phyloP scores from a whole-genome alignment of 345 rosid genomes.

The Pugionium cornutum region DNA sequence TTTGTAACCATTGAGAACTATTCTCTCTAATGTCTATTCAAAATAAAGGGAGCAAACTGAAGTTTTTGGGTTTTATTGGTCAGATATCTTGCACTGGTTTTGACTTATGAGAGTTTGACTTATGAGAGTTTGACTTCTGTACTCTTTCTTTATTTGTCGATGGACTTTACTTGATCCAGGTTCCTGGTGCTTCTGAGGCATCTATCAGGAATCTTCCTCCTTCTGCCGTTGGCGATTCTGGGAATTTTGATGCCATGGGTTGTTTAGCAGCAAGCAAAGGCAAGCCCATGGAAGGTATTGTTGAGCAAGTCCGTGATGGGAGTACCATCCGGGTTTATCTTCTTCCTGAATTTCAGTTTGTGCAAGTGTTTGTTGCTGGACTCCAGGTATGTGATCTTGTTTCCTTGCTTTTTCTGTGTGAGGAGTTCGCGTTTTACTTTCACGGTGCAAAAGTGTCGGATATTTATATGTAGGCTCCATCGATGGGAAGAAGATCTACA shows the following conservation, averaged over 20 bases:
- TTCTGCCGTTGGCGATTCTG: conserved; percentile 86
- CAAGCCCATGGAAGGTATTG: conserved; percentile 80
- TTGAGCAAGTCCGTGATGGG: conserved; percentile 97
- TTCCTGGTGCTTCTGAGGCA: conserved; percentile 79
- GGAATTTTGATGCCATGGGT: conserved; percentile 82
- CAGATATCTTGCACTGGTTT: conserved; percentile 7
- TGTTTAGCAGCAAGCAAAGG: conserved; percentile 80
- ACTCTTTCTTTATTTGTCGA: conserved; percentile 5
- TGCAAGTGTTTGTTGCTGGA: conserved; percentile 96
- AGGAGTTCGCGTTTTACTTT: background rate
- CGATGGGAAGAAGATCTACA: conserved; percentile 73
- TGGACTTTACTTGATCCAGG: conserved; percentile 45
- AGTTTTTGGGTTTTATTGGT: conserved; percentile 8
- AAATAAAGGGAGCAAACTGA: background rate
- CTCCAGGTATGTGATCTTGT: conserved; percentile 62
- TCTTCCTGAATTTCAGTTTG: conserved; percentile 96
- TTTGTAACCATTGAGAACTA: background rate
- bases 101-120: background rate
- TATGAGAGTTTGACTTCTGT: conserved; percentile 1
- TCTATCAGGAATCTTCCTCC: conserved; percentile 86
- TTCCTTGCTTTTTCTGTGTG: background rate
- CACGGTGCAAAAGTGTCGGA: conserved; percentile 7
- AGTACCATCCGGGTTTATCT: conserved; percentile 84
- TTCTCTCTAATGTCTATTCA: background rate
- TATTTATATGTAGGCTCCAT: conserved; percentile 61